A percentile compares a stretch with the other conserved stretches of the same genome.
These are phyloP conservation scores for Asterella californica DNA, from an alignment of 225 moss, liverwort and hornwort species.

Conservation along the genomic window DNA sequence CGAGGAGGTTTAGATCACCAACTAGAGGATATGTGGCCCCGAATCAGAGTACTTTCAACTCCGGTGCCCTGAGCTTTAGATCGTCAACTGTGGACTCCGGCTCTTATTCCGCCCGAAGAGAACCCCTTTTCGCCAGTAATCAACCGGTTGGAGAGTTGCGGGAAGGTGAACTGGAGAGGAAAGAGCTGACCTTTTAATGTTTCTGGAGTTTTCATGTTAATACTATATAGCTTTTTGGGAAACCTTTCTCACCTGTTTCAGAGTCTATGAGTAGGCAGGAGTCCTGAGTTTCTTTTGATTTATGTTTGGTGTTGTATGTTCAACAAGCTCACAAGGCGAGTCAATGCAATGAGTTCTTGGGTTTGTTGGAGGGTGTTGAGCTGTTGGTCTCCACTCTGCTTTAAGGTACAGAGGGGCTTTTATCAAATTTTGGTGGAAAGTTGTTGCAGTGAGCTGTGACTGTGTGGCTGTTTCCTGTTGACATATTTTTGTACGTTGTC, in stretches of 20 bases:
- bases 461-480: not conserved
- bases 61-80: conserved; percentile 58
- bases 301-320: not conserved
- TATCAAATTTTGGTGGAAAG: not conserved
- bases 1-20: conserved; percentile 54
- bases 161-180: conserved; percentile 11
- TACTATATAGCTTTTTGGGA: not conserved
- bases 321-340: not conserved
- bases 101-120: conserved; percentile 58
- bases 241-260: not conserved
- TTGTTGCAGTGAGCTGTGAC: too few species aligned
- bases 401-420: not conserved
- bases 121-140: conserved; percentile 66
- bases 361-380: not conserved
- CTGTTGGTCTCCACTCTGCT: not conserved
- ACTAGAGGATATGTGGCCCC: conserved; percentile 52
- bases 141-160: conserved; percentile 54
- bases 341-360: not conserved
- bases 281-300: not conserved
- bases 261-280: not conserved
- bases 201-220: not conserved
- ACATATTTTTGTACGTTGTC: not conserved
- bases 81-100: conserved; percentile 50
- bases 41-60: conserved; percentile 46
- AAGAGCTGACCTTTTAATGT: conserved; percentile 5